Base-by-base conservation (phyloP, 2,329 filamentous ascomycete genomes). In the Sodiomyces alkalinus region DNA sequence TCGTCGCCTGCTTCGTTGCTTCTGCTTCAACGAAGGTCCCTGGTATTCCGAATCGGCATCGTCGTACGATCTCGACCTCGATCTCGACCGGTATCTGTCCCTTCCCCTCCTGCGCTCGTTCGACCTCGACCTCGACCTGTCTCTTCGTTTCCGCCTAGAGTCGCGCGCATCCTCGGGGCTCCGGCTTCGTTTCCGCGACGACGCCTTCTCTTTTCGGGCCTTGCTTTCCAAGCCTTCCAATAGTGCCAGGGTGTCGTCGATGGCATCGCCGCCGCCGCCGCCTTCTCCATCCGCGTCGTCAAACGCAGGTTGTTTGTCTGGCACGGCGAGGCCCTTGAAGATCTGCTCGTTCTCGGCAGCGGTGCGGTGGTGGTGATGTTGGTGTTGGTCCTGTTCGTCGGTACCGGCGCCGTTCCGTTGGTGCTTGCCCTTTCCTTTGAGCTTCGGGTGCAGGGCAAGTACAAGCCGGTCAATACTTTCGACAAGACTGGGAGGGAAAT, bases 381-480 rank as follows among this genome's bases (percentile, higher is more conserved):
- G n/a, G n/a, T n/a, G n/a, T n/a, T n/a, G n/a, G n/a, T n/a, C n/a
- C n/a, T n/a, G n/a, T 22, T 58, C 56, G 19, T 53, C 51, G 12
- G 52, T 52, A 1, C 46, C 41, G 7, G 41, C 41, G 41, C 52
- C 41, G 31, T 51, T 48, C 26, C 15, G 17, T 7, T 47, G 39
- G 33, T 47, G 36, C 37, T 54, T 45, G 30, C 50, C 45, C 41
- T 69, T 62, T 25, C 60, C 60, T 52, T 85, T 92, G 55, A 87
- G 79, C 42, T 81, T 81, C 1, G 92, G 90, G 43, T 98, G 90
- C 69, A 98, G 78, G 3, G 83, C 83, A 38, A 78, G 60, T 17
- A 96, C 77, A 19, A 96, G 57, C 6, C 87, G 80, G 49, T 96
- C 86, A 42, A 98, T 73, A 49, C 83, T 94, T 49, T 93, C 82